Conservation (phyloP, 2,329 filamentous ascomycete genomes). For the Arthrinium puccinioides region DNA sequence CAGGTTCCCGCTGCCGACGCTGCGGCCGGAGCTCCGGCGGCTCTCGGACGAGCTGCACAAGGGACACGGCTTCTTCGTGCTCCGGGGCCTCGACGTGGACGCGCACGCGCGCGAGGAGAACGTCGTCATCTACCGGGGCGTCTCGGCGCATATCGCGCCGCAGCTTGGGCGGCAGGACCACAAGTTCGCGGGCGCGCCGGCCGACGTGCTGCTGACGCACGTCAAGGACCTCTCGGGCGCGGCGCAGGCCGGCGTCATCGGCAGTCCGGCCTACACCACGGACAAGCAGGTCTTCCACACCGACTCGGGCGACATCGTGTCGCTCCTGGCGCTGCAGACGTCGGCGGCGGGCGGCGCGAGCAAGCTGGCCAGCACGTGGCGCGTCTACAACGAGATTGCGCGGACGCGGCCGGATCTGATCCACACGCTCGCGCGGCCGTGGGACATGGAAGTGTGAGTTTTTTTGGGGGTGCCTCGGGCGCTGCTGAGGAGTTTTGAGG, state of each 20-base stretch:
- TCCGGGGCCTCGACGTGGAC: conserved; percentile 49
- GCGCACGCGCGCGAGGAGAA: conserved; percentile 49
- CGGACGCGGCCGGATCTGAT: conserved; percentile 52
- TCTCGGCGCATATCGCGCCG: conserved; percentile 50
- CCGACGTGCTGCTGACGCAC: conserved; percentile 48
- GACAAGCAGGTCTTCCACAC: conserved; percentile 60
- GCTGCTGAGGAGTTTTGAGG: too few species aligned
- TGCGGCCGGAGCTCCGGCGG: conserved; percentile 40
- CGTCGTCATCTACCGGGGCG: conserved; percentile 50
- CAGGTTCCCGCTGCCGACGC: conserved; percentile 47
- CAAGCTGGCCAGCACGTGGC: conserved; percentile 49
- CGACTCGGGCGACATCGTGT: conserved; percentile 51
- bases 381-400: conserved; percentile 57
- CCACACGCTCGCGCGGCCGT: conserved; percentile 44
- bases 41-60: conserved; percentile 48
- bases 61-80: conserved; percentile 53
- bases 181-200: conserved; percentile 33
- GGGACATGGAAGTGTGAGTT: conserved; percentile 39
- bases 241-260: conserved; percentile 33
- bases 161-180: conserved; percentile 46
- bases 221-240: conserved; percentile 50
- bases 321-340: conserved; percentile 45
- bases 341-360: conserved; percentile 50
- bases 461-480: too few species aligned
- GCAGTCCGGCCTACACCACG: conserved; percentile 50